Base-by-base conservation (phyloP, 208 protist genomes). In the Lotmaria passim region DNA sequence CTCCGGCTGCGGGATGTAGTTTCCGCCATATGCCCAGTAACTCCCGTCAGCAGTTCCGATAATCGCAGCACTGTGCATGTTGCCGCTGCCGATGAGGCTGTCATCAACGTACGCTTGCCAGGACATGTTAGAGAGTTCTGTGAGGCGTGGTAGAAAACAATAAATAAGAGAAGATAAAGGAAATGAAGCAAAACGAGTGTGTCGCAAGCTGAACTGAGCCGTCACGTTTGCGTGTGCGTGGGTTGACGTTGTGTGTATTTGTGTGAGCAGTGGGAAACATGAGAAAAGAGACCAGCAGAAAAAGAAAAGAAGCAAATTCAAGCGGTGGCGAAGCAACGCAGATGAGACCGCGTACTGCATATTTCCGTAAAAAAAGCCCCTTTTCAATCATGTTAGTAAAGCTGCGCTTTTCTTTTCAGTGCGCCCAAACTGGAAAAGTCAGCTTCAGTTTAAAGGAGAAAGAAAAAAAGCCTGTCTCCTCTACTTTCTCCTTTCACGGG, bases 51-150 rank as follows among this genome's bases (percentile, higher is more conserved):
- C 75, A 41, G 90, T 71, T 23, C 91, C 83, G 33, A 93, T 70
- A 79, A 96, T 93, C 15, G 85, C 80, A 21, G 88, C 89, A 43
- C 91, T 96, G 87, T 96, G 91, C 91, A 96, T 96, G 75, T 85
- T 67, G 15, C 88, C 86, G 64, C 87, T 94, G 47, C 84, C 88
- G 60, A 96, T 92, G 26, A 96, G 87, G 75, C 79, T 91, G 66
- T 95, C 84, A 81, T 96, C 88, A 41, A 96, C 82, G 78, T 94
- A 94, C 30, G 78, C 72, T 62, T 96, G 86, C 91, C 91, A 96
- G 57, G 90, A 96, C 90, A 96, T 96, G 11, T 72, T 73, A 28
- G 33, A 21, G 36, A 48, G 12, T 39, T 61, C 33, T 55, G 57
- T 10, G 41, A n/a, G 8, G 23, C 2, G 11, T 11, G 46, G 36